phyloP scores from a whole-genome alignment of 169 alveolate genomes.

The Cryptosporidium canis region DNA sequence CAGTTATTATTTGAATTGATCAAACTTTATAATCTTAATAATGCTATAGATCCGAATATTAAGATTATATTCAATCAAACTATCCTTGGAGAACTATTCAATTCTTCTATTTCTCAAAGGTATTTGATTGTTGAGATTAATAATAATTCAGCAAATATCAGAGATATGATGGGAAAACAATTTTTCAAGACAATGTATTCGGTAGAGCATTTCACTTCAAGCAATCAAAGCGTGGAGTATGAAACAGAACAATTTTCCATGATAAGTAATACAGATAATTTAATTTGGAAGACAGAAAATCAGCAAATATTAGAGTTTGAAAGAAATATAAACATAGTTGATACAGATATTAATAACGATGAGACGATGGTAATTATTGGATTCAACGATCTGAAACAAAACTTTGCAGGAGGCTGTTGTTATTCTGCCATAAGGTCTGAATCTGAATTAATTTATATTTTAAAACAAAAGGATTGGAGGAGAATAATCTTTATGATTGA shows the following conservation, averaged over 20 bases:
- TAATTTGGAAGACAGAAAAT: constrained; percentile 15
- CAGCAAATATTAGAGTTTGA: constrained; percentile 13
- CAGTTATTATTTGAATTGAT: constrained; percentile 14
- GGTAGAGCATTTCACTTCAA: neutral
- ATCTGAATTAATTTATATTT: constrained; percentile 1
- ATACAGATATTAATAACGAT: neutral
- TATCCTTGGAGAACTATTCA: neutral
- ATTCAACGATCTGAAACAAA: neutral
- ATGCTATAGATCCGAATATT: neutral
- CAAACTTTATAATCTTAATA: neutral
- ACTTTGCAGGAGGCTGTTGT: neutral
- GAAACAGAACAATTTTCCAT: neutral
- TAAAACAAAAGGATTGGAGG: neutral
- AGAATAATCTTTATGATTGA: constrained; percentile 7
- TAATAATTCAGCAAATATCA: neutral
- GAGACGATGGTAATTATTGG: neutral
- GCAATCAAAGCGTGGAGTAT: neutral
- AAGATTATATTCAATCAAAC: neutral
- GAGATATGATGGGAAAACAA: constrained; percentile 4
- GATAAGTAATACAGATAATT: neutral
- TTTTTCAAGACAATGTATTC: constrained; percentile 12
- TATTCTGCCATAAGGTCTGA: neutral
- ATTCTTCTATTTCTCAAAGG: constrained; percentile 36
- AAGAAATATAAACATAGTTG: neutral
- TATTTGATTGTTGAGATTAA: constrained; percentile 11